These are phyloP conservation scores for Malus orientalis DNA, from an alignment of 306 rosid genomes.

Conservation along the genomic window DNA sequence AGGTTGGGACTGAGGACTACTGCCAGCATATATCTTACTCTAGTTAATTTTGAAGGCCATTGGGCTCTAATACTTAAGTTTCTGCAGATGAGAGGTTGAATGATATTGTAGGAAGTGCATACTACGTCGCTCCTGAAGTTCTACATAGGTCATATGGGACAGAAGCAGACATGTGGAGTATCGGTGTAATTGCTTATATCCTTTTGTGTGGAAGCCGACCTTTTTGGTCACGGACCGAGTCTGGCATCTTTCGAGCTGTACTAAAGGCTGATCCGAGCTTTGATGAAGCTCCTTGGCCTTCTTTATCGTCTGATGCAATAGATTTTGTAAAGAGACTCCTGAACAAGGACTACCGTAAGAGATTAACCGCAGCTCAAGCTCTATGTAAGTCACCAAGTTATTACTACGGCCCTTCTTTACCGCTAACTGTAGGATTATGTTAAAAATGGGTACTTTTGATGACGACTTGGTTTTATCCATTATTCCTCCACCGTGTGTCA, in stretches of 20 bases:
- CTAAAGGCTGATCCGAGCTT: constrained; percentile 78
- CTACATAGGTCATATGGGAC: constrained; percentile 78
- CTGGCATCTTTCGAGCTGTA: constrained; percentile 80
- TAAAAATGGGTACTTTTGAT: neutral
- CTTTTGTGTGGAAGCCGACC: constrained; percentile 86
- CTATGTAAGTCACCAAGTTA: constrained; percentile 33
- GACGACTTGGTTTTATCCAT: neutral
- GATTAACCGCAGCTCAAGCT: constrained; percentile 85
- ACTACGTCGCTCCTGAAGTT: constrained; percentile 91
- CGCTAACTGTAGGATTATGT: neutral
- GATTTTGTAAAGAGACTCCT: constrained; percentile 70
- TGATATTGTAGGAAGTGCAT: constrained; percentile 85
- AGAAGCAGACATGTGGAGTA: constrained; percentile 91
- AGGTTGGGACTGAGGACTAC: constrained; percentile 30
- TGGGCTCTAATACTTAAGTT: constrained; percentile 5
- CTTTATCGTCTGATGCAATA: constrained; percentile 60
- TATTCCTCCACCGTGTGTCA: neutral
- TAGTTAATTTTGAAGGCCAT: neutral
- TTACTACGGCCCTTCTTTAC: neutral
- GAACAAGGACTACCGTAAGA: constrained; percentile 64
- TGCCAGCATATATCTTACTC: neutral
- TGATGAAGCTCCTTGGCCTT: constrained; percentile 86
- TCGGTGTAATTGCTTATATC: constrained; percentile 81
- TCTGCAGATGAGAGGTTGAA: constrained; percentile 73
- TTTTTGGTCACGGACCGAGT: constrained; percentile 80